Evolutionary conservation across 1,284 basidiomycete species (phyloP), one percentile per base, ranked within the genome.

Genomic region (Tilletia horrida): DNA sequence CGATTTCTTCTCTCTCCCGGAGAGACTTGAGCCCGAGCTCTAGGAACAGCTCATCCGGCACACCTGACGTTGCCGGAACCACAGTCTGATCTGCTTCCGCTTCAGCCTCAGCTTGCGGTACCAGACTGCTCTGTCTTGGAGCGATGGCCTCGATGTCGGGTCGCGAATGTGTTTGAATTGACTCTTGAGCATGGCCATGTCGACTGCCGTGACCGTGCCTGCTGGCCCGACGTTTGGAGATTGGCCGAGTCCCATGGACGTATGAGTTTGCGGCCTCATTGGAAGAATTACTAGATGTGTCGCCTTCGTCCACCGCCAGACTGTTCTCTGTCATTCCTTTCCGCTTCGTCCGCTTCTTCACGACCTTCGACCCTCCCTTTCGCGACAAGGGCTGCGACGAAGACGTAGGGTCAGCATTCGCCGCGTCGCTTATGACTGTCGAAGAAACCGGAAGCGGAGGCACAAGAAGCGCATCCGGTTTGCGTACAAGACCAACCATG

Each of bases 181-280:
- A 40, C 35, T 40, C 35, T 40, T 6, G 35, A 11, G 11, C 55
- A 21, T 31, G 27, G 7, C 55, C 55, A 16, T 59, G 55, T 29
- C 55, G 55, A 35, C 55, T 59, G 55, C 27, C 55, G 55, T 25
- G 52, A 57, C 47, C 47, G 47, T 48, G 50, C 50, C 14, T 25
- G 21, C 50, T 21, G 50, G 50, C 13, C 50, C 11, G 27, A 52
- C 23, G 23, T 21, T 52, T 21, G 35, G 35, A 40, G 4, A 6
- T 40, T 40, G 35, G 35, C 11, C 35, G 35, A 6, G 23, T 52
- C n/a, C 23, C 23, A 52, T 27, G 55, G 16, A 40, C 29, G 31
- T 59, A 59, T 29, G 55, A 59, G 27, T 59, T 59, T 3, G 55
- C 55, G 3, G 55, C 55, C 27, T 59, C 55, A 27, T 59, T 59